Evolutionary conservation across 345 rosid genomes (phyloP), one percentile per base, ranked within the genome.

Genomic region (Populus pruinosa): DNA sequence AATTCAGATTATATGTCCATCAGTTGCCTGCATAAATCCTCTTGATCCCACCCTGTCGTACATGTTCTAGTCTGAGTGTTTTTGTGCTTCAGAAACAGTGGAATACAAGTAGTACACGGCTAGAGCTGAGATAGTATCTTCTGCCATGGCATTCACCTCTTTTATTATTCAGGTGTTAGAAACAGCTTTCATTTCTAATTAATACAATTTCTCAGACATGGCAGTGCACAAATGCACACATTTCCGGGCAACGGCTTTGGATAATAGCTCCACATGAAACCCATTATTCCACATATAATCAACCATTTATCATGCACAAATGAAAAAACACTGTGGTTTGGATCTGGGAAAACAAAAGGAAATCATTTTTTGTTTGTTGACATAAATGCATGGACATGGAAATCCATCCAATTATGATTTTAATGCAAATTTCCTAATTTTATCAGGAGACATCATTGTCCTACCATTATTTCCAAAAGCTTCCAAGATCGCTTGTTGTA

Each of bases 401-500:
- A 36, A 63, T 74, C 55, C 56, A 63, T 12, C 47, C 8, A 25
- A 11, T 31, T 74, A 31, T 21, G 44, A 74, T 31, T 33, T 49
- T 31, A 12, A 47, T 11, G 29, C 17, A 74, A n/a, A 61, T 64
- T 35, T 29, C 14, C 69, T 62, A 49, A 62, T 62, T 44, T 31
- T 27, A 18, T 70, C 25, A n/a, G n/a, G 38, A 71, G 29, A 69
- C 33, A 72, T 56, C 20, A 31, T 64, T n/a, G 27, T 79, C 39
- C 3, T 87, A 89, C 97, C 95, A 47, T 82, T 84, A 84, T 72
- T 84, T 79, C 96, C 96, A 84, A 90, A 96, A 70, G 90, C 94
- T 78, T 90, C 96, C 33, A 76, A 11, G 50, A 96, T 90, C 20
- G 86, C 82, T 77, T 86, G 91, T 81, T 91, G 92, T 74, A 91